Evolutionary conservation across 1,284 basidiomycete genomes (phyloP), one percentile per base, ranked within the genome.

Genomic region (Ceratobasidium sp.): DNA sequence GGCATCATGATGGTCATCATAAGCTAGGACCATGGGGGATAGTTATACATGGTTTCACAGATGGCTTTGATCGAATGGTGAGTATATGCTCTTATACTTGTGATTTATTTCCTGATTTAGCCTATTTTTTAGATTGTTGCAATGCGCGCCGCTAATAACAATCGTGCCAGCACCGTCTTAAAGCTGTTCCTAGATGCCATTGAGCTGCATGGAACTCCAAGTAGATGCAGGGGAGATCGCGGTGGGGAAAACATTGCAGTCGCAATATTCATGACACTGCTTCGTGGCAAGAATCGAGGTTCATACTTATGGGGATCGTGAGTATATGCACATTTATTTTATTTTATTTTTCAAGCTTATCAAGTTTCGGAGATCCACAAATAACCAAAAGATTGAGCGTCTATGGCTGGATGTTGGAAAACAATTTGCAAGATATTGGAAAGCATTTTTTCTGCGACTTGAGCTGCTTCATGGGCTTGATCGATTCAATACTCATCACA

Each of bases 371-470:
- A 75, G 73, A 1, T 73, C 58, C 9, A 75, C 62, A 8, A 53
- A 48, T 48, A 74, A 74, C 64, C 78, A 77, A 0, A 75, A 78
- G 6, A 81, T 82, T 55, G 80, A 82, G 58, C 74, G 78, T 0
- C 64, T 82, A 10, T 82, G 83, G 84, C 81, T 83, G 1, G 83
- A 85, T 53, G 80, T 84, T 30, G 82, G 81, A 0, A 50, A 41
- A 0, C 78, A 80, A n/a, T 83, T 84, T 77, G 78, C 60, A 12
- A 74, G 80, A 1, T 28, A n/a, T 5, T 85, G 83, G 84, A 50
- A 79, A 6, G 83, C 80, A 1, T 84, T 84, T 71, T 84, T 85
- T 67, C 72, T 55, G 0, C 77, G 78, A 0, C 78, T 85, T 0
- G 83, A 83, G 67, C 39, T 75, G 0, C 67, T 78, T 0, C 83